Base-by-base conservation (phyloP, 176 grass and related monocot genomes). In the Rhipidocladum racemiflorum region DNA sequence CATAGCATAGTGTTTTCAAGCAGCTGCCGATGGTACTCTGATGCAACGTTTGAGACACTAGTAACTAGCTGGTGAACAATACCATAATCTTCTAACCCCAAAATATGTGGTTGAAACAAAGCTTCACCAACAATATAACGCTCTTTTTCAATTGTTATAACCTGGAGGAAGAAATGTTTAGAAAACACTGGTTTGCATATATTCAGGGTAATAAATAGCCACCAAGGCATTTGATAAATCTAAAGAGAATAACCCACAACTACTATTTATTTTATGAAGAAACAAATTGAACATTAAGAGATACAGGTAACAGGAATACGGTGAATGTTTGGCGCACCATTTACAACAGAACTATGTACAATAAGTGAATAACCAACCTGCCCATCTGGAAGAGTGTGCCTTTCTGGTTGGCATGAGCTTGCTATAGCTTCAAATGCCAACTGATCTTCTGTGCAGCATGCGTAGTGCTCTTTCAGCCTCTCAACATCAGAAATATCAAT, bases 1-100 rank as follows among this genome's bases (percentile, higher is more conserved):
- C 96, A 99, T 46, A 99, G 39, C 91, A 99, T 93, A 34, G 88
- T 99, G 83, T 91, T 99, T 84, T 99, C 92, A 42, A 99, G 89
- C 42, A 99, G 87, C 61, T 99, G 96, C 5, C 85, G 87, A 77
- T 95, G 96, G 85, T 99, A 91, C 81, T 95, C 93, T 13, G 92
- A 90, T 74, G 96, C 88, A 42, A 99, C 92, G 24, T 90, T 95
- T 69, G 92, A 95, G 64, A 95, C 87, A 43, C 91, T 86, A 27
- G 83, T 89, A 80, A 99, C 77, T 67, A 99, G 65, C 86, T 95
- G 92, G 42, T 95, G 92, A 68, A 99, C 96, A 53, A 95, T 90
- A 27, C 93, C 91, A 90, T 93, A 99, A 89, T 99, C 91, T 87
- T 99, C 92, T 27, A 99, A 80, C 2, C 96, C 91, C 78, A 99